phyloP scores from a whole-genome alignment of 108 stramenopile genomes.

The Discostella stelligeroides region DNA sequence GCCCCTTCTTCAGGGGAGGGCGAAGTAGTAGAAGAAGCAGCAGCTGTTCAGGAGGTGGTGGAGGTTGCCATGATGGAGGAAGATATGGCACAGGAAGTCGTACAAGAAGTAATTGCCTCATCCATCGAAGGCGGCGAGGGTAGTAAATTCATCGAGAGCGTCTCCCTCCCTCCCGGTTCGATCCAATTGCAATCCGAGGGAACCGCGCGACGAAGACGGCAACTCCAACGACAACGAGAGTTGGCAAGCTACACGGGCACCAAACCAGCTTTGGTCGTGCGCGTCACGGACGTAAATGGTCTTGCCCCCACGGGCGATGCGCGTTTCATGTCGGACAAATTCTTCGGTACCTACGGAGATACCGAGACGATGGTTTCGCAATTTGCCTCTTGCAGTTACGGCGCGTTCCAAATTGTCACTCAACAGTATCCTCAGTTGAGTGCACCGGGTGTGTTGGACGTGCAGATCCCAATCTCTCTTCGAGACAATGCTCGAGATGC shows the following conservation, averaged over 20 bases:
- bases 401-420: neutral
- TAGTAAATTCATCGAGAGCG: neutral
- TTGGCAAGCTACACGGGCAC: neutral
- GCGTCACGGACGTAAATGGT: slow-evolving; percentile 13
- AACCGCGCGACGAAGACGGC: neutral
- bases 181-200: neutral
- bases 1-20: too few species aligned
- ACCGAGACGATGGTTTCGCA: neutral
- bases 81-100: neutral
- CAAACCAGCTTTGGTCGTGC: slow-evolving; percentile 19
- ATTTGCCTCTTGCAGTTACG: slow-evolving; percentile 12
- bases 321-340: slow-evolving; percentile 16
- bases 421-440: neutral
- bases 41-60: neutral
- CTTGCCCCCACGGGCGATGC: slow-evolving; percentile 7
- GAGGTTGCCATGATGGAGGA: neutral
- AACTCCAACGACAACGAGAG: neutral
- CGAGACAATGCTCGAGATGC: neutral
- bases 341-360: slow-evolving; percentile 27
- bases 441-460: slow-evolving; percentile 34
- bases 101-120: too few species aligned
- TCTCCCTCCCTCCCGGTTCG: neutral
- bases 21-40: neutral
- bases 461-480: slow-evolving; percentile 1
- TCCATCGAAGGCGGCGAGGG: too few species aligned